These are phyloP conservation scores for Chaetomiaceae sp. DNA, from an alignment of 2,329 filamentous ascomycete genomes.

Conservation along the genomic window DNA sequence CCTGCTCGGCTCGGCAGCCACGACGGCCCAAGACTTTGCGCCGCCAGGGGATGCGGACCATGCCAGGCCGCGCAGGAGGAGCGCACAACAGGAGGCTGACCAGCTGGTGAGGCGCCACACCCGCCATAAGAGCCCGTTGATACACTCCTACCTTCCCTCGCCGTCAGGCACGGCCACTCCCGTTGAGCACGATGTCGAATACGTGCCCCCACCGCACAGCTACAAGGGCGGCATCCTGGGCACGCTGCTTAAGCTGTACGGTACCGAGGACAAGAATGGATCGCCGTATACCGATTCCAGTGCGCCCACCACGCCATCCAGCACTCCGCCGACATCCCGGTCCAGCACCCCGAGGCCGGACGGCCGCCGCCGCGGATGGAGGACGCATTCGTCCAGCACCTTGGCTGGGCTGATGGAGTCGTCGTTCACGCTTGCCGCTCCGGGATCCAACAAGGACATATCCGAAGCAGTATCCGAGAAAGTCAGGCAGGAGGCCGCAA, in stretches of 20 bases:
- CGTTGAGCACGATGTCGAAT: constrained; percentile 58
- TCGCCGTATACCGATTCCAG: constrained; percentile 32
- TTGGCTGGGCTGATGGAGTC: constrained; percentile 51
- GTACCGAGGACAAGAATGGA: constrained; percentile 38
- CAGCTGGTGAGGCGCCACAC: constrained; percentile 24
- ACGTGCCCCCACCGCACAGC: constrained; percentile 61
- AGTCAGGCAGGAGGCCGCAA: constrained; percentile 32
- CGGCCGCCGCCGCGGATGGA: constrained; percentile 37
- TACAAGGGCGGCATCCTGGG: constrained; percentile 72
- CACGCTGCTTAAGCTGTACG: constrained; percentile 66
- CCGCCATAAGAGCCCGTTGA: constrained; percentile 18
- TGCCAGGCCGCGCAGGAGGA: constrained; percentile 16
- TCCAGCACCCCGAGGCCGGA: constrained; percentile 32
- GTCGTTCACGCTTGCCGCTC: constrained; percentile 48
- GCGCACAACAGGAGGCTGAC: constrained; percentile 22
- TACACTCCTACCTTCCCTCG: constrained; percentile 38
- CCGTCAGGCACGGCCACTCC: constrained; percentile 32
- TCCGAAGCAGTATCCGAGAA: constrained; percentile 43
- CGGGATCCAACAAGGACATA: constrained; percentile 41
- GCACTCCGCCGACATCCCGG: constrained; percentile 39
- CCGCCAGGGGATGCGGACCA: not conserved
- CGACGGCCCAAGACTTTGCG: constrained; percentile 12
- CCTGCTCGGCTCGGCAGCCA: constrained; percentile 6
- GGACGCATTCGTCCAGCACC: constrained; percentile 44
- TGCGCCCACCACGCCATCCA: constrained; percentile 40